Percentiles rank a stretch among this genome's conserved stretches.
phyloP scores from a whole-genome alignment of 2,329 filamentous ascomycete genomes.

The Orbilia quercus region DNA sequence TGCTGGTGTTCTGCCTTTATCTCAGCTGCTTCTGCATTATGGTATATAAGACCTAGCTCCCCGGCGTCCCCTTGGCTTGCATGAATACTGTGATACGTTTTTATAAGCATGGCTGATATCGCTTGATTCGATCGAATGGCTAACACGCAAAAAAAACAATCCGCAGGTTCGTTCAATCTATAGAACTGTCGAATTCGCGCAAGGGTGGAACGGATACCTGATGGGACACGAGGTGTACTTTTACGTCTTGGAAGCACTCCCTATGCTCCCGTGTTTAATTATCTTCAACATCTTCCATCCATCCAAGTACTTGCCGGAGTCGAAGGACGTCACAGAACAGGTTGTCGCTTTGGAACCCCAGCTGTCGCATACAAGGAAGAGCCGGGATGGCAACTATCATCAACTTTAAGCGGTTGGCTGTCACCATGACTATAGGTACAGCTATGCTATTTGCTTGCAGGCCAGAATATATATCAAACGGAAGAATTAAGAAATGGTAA shows the following conservation, averaged over 20 bases:
- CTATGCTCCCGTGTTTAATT: conserved; percentile 66
- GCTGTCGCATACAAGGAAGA: not conserved
- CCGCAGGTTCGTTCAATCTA: conserved; percentile 67
- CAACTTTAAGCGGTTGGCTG: conserved; percentile 11
- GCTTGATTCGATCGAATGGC: not conserved
- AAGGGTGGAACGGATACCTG: conserved; percentile 67
- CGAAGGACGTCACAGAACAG: conserved; percentile 21
- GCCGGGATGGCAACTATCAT: conserved; percentile 19
- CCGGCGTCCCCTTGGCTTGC: no score
- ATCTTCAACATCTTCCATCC: conserved; percentile 68
- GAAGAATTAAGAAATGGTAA: no score
- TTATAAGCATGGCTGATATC: no score
- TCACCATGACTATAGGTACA: no score
- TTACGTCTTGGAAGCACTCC: conserved; percentile 68
- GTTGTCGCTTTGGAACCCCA: conserved; percentile 39
- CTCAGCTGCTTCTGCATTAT: conserved; percentile 55
- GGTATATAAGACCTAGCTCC: no score
- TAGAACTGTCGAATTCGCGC: conserved; percentile 68
- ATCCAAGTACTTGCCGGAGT: conserved; percentile 62
- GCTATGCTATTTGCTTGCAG: no score
- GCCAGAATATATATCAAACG: no score
- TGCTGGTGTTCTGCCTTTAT: conserved; percentile 56
- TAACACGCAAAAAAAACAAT: conserved; percentile 54
- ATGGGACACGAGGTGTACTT: conserved; percentile 69
- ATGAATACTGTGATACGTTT: not conserved